phyloP scores from a whole-genome alignment of 768 basidiomycete genomes.

The Boletellus ananas region DNA sequence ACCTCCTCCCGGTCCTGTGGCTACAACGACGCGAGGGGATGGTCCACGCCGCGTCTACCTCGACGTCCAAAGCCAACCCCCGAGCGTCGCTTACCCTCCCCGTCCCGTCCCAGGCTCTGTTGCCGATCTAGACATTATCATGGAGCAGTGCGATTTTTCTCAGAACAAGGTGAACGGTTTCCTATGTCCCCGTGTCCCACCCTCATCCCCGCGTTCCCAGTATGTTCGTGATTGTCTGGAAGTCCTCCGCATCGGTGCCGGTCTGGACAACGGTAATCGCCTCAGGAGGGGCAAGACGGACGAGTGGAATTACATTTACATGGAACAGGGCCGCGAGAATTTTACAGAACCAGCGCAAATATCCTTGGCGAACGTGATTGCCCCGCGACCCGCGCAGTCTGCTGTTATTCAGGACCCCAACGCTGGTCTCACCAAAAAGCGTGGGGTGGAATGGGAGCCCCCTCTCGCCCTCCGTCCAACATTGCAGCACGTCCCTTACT shows the following conservation, averaged over 20 bases:
- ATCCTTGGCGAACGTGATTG: conserved; percentile 30
- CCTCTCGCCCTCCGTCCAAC: conserved; percentile 45
- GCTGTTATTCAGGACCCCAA: conserved; percentile 43
- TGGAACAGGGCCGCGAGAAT: conserved; percentile 52
- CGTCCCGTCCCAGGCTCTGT: conserved; percentile 82
- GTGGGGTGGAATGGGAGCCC: conserved; percentile 59
- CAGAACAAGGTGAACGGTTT: conserved; percentile 55
- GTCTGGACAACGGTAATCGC: conserved; percentile 77
- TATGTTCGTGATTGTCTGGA: conserved; percentile 98
- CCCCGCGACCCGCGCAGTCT: conserved; percentile 28
- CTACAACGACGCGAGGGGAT: conserved; percentile 60
- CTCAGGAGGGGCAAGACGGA: conserved; percentile 72
- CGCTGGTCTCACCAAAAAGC: conserved; percentile 53
- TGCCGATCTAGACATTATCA: conserved; percentile 82
- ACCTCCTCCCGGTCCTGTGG: conserved; percentile 43
- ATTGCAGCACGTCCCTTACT: conserved; percentile 51
- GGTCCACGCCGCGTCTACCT: conserved; percentile 80
- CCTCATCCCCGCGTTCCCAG: conserved; percentile 37
- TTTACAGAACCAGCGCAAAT: conserved; percentile 34
- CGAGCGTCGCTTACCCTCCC: conserved; percentile 77
- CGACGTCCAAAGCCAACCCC: conserved; percentile 58
- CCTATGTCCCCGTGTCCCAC: neutral
- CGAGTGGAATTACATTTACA: conserved; percentile 86
- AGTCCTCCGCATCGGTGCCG: conserved; percentile 85
- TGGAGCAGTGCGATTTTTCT: conserved; percentile 92